Evolutionary conservation across 208 protist genomes (phyloP).

Genomic region (Jaenimonas drosophilae): DNA sequence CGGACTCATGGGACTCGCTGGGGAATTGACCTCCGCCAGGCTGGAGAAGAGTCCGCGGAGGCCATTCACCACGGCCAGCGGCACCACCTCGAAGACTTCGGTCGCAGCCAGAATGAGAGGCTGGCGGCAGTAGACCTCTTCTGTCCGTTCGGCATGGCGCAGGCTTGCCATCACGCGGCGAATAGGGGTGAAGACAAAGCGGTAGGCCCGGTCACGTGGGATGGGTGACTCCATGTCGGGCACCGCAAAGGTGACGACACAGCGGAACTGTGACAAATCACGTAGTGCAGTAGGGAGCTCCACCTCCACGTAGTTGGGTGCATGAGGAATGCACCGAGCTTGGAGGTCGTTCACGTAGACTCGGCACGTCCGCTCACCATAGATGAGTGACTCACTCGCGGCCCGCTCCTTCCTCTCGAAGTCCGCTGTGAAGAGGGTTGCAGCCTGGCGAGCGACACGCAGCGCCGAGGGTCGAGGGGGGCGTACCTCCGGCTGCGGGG

Average conservation of each 20-base stretch:
- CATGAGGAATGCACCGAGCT: conserved; percentile 10
- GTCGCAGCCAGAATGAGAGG: conserved; percentile 15
- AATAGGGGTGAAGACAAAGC: conserved; percentile 21
- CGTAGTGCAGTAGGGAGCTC: conserved; percentile 13
- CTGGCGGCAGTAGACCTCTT: conserved; percentile 10
- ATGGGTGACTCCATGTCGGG: neutral
- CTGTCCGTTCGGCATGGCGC: conserved; percentile 11
- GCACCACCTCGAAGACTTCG: conserved; percentile 6
- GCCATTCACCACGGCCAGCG: conserved; percentile 5
- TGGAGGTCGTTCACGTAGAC: conserved; percentile 23
- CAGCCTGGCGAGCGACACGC: conserved; percentile 6
- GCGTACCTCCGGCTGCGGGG: neutral
- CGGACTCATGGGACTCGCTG: no score
- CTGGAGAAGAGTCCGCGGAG: conserved; percentile 5
- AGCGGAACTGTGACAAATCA: conserved; percentile 5
- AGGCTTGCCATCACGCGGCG: conserved; percentile 16
- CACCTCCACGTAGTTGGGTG: conserved; percentile 24
- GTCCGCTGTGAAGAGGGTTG: conserved; percentile 12
- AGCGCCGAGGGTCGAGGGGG: no score
- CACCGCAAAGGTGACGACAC: neutral
- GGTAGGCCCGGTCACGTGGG: no score
- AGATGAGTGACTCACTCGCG: conserved; percentile 12
- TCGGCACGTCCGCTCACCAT: conserved; percentile 14
- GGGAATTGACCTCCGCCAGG: neutral
- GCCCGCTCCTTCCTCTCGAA: conserved; percentile 3